phyloP scores from a whole-genome alignment of 805 yeast genomes.

The Limtongia smithiae region DNA sequence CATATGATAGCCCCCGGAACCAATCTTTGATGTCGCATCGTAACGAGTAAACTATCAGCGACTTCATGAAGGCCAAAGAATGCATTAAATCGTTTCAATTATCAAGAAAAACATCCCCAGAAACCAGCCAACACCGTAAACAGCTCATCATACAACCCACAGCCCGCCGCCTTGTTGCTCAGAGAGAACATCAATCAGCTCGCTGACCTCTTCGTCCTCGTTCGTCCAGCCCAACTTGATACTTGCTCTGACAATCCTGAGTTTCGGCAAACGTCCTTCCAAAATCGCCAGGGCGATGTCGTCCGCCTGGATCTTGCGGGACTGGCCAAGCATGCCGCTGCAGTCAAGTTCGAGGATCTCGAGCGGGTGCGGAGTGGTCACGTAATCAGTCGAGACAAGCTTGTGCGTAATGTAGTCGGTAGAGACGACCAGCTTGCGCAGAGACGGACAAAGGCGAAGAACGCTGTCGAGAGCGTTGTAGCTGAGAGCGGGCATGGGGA shows the following conservation, averaged over 20 bases:
- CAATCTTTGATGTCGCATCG: background rate
- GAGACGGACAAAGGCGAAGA: slow-evolving; percentile 71
- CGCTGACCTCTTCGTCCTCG: slow-evolving; percentile 55
- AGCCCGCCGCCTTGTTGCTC: slow-evolving; percentile 74
- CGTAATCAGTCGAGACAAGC: slow-evolving; percentile 40
- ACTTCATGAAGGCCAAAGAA: background rate
- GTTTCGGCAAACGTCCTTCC: slow-evolving; percentile 69
- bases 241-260: slow-evolving; percentile 63
- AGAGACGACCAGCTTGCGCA: slow-evolving; percentile 59
- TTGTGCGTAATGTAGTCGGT: slow-evolving; percentile 69
- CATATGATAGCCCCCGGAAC: too few species aligned
- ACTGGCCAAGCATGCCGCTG: slow-evolving; percentile 78
- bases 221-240: slow-evolving; percentile 77
- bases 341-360: slow-evolving; percentile 67
- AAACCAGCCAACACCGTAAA: background rate
- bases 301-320: slow-evolving; percentile 78
- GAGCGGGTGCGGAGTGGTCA: slow-evolving; percentile 48
- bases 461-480: slow-evolving; percentile 69
- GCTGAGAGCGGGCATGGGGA: slow-evolving; percentile 81
- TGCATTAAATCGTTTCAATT: too few species aligned
- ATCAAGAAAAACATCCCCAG: background rate
- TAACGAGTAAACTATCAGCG: background rate
- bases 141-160: slow-evolving; percentile 41
- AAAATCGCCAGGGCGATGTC: slow-evolving; percentile 80
- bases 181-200: slow-evolving; percentile 65